Evolutionary conservation across 768 basidiomycete genomes (phyloP).

Genomic region (Tulasnella sp.): DNA sequence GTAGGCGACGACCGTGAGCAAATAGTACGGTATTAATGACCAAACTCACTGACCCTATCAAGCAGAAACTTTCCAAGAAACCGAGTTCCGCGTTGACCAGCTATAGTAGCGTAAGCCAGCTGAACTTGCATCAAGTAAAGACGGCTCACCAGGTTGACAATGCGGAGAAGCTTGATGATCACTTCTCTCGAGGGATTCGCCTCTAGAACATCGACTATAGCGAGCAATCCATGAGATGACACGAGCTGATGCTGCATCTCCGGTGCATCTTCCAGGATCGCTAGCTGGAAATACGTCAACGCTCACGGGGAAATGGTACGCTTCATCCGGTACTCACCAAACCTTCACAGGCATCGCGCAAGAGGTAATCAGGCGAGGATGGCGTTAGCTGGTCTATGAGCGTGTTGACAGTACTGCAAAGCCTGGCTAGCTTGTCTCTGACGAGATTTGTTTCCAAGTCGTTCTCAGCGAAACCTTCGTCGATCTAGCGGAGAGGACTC

Average conservation of each 20-base stretch:
- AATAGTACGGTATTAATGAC: slow-evolving; percentile 4
- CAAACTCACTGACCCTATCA: slow-evolving; percentile 53
- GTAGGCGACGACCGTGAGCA: slow-evolving; percentile 21
- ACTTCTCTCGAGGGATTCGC: slow-evolving; percentile 77
- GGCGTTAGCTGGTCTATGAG: slow-evolving; percentile 80
- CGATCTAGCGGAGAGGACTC: slow-evolving; percentile 45
- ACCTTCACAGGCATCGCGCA: slow-evolving; percentile 78
- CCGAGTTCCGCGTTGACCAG: slow-evolving; percentile 55
- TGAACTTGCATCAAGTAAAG: not conserved
- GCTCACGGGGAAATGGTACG: not conserved
- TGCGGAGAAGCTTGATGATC: slow-evolving; percentile 69
- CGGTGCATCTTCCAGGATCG: slow-evolving; percentile 61
- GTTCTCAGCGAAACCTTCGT: slow-evolving; percentile 84
- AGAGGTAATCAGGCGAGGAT: slow-evolving; percentile 65
- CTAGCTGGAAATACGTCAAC: slow-evolving; percentile 37
- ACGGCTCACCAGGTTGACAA: slow-evolving; percentile 67
- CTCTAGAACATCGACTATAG: slow-evolving; percentile 87
- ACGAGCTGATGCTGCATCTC: slow-evolving; percentile 85
- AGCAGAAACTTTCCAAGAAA: slow-evolving; percentile 87
- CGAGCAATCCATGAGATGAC: slow-evolving; percentile 87
- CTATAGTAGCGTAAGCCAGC: slow-evolving; percentile 22
- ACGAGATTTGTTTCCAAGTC: slow-evolving; percentile 86
- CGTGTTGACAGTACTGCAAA: slow-evolving; percentile 68
- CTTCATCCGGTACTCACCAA: slow-evolving; percentile 41
- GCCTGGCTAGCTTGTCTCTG: slow-evolving; percentile 83